Evolutionary conservation across 345 rosid species (phyloP), one percentile per base, ranked within the genome.

Genomic region (Nephelium lappaceum): DNA sequence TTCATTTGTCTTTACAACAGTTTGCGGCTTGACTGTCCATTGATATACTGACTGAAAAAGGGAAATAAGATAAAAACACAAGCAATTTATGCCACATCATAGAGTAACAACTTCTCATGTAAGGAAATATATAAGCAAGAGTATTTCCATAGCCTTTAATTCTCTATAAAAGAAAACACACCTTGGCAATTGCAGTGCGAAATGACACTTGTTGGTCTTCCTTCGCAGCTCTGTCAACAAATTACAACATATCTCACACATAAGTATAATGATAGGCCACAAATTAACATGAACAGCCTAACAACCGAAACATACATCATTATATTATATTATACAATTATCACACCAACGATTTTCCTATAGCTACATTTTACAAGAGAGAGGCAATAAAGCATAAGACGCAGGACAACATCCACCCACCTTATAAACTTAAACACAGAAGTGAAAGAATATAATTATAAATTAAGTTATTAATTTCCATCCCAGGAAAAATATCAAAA

Each of bases 161-260:
- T 49, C 53, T 63, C 47, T 74, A 31, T 62, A 67, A 21, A 84
- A 38, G 19, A 14, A 18, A 23, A 53, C 65, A 69, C 51, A 93
- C 99, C 97, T 93, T 95, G 27, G 98, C 97, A 76, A 88, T 87
- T 53, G 92, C 84, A 18, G 99, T 93, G 67, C 99, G 97, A 73
- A 95, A 93, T 41, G 91, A 84, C 75, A 95, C 79, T 77, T 89
- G 93, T 73, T 87, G 92, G 79, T 91, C 98, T 81, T 95, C 99
- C 78, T 90, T 91, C 3, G 90, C 74, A 19, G 74, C 85, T 82
- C 97, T 95, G 82, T 74, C 73, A 76, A 21, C 5, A 60, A 77
- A 49, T 36, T 23, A 41, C 7, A 61, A 24, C 27, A 60, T 67
- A 39, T 60, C 47, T 38, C 23, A 74, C 38, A 49, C 41, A 36